Conservation (phyloP, 1,284 basidiomycete genomes). For the Papiliotrema terrestris region DNA sequence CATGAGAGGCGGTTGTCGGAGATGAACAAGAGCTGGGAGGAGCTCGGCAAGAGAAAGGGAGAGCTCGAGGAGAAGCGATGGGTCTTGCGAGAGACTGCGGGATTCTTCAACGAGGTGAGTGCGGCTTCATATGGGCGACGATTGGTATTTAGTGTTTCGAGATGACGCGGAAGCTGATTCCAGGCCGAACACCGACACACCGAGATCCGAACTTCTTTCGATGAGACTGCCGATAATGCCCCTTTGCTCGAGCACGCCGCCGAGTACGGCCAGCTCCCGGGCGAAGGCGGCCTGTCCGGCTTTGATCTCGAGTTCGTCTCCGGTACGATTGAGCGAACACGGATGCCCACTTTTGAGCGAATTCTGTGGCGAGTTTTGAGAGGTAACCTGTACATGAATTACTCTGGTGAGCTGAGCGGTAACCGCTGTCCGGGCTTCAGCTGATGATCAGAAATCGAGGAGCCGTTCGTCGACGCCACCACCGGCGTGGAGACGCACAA, state of each 20-base stretch:
- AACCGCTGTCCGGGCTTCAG: neutral
- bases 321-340: slow-evolving; percentile 90
- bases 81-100: slow-evolving; percentile 91
- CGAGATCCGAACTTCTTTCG: slow-evolving; percentile 83
- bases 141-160: neutral
- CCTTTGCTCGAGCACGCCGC: slow-evolving; percentile 90
- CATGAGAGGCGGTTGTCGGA: slow-evolving; percentile 80
- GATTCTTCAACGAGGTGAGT: slow-evolving; percentile 83
- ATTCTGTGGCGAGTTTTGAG: slow-evolving; percentile 97
- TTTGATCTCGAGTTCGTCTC: slow-evolving; percentile 93
- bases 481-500: slow-evolving; percentile 82
- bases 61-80: slow-evolving; percentile 90
- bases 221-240: slow-evolving; percentile 72
- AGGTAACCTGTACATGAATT: slow-evolving; percentile 99
- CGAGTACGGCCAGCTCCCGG: slow-evolving; percentile 50
- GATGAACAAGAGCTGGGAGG: slow-evolving; percentile 94
- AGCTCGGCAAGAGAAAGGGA: slow-evolving; percentile 76
- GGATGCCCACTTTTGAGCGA: slow-evolving; percentile 91
- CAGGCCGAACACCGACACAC: slow-evolving; percentile 76
- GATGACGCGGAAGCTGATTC: slow-evolving; percentile 8
- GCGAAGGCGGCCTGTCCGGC: slow-evolving; percentile 57
- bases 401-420: slow-evolving; percentile 54
- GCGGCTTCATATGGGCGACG: slow-evolving; percentile 21
- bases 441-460: slow-evolving; percentile 66
- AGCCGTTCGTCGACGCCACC: slow-evolving; percentile 83